These are phyloP conservation scores for Globisporangium nunn DNA, from an alignment of 352 stramenopile genomes.

Conservation along the genomic window DNA sequence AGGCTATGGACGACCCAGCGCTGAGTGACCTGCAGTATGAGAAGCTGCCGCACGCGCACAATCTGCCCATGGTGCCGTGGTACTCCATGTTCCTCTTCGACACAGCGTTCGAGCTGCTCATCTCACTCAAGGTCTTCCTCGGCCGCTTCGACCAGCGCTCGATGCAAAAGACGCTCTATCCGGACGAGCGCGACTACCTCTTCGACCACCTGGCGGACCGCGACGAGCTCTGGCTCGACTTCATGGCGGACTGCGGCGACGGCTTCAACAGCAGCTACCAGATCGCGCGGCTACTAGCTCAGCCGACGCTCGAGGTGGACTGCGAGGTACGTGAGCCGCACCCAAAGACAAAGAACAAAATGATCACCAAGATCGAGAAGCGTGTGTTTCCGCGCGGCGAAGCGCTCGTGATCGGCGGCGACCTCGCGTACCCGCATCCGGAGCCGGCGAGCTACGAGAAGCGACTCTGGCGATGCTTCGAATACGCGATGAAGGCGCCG, in stretches of 20 bases:
- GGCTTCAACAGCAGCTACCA: slow-evolving; percentile 93
- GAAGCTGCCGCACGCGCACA: slow-evolving; percentile 59
- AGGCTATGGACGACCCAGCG: slow-evolving; percentile 19
- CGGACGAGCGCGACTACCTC: slow-evolving; percentile 61
- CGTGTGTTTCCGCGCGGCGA: slow-evolving; percentile 78
- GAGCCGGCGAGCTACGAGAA: slow-evolving; percentile 86
- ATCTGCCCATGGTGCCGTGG: slow-evolving; percentile 91
- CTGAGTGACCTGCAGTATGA: slow-evolving; percentile 39
- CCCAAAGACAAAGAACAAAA: not conserved
- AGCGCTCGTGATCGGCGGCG: slow-evolving; percentile 86
- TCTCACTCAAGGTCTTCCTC: slow-evolving; percentile 92
- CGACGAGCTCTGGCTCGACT: slow-evolving; percentile 91
- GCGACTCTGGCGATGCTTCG: slow-evolving; percentile 88
- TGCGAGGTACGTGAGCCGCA: slow-evolving; percentile 20
- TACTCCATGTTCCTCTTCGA: slow-evolving; percentile 92
- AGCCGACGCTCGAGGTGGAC: slow-evolving; percentile 80
- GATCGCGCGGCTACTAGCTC: slow-evolving; percentile 86
- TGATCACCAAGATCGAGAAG: slow-evolving; percentile 26
- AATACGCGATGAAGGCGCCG: slow-evolving; percentile 91
- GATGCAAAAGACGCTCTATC: slow-evolving; percentile 85
- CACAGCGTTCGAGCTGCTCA: slow-evolving; percentile 88
- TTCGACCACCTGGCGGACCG: slow-evolving; percentile 78
- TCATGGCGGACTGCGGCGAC: slow-evolving; percentile 91
- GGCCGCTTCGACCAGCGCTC: slow-evolving; percentile 86
- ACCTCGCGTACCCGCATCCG: slow-evolving; percentile 90